These are phyloP conservation scores for Ramaria sp. DNA, from an alignment of 768 basidiomycete species.

Conservation along the genomic window DNA sequence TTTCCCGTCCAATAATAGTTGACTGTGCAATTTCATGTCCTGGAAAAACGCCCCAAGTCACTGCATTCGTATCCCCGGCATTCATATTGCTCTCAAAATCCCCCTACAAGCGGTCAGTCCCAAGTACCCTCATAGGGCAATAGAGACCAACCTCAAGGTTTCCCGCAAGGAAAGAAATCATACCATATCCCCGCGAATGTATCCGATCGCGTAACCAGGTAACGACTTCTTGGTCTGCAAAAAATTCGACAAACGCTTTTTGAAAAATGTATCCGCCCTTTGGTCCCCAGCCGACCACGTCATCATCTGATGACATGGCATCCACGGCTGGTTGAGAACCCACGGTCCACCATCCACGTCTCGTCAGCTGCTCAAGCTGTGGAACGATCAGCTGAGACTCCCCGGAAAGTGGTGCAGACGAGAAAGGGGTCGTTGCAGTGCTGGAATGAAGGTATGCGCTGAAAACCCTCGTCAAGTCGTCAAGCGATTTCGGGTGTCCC, in stretches of 20 bases:
- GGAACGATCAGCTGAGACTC: constrained; percentile 78
- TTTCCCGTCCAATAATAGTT: constrained; percentile 91
- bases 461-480: constrained; percentile 74
- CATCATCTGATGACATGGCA: constrained; percentile 61
- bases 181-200: constrained; percentile 41
- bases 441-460: constrained; percentile 66
- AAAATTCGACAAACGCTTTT: constrained; percentile 97
- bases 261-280: constrained; percentile 90
- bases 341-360: constrained; percentile 87
- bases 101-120: constrained; percentile 35
- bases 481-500: constrained; percentile 55
- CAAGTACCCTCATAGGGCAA: not conserved
- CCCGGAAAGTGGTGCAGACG: constrained; percentile 62
- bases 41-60: constrained; percentile 98
- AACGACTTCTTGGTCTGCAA: constrained; percentile 54
- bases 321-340: constrained; percentile 94
- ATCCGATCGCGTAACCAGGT: constrained; percentile 49
- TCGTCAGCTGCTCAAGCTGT: constrained; percentile 67
- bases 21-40: constrained; percentile 94
- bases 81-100: constrained; percentile 72
- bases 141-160: constrained; percentile 48
- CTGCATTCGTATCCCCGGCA: constrained; percentile 77
- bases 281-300: constrained; percentile 89
- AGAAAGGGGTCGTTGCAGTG: constrained; percentile 80
- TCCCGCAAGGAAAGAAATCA: constrained; percentile 81